Evolutionary conservation across 2,329 filamentous ascomycete species (phyloP).

Genomic region (Rosellinia necatrix): DNA sequence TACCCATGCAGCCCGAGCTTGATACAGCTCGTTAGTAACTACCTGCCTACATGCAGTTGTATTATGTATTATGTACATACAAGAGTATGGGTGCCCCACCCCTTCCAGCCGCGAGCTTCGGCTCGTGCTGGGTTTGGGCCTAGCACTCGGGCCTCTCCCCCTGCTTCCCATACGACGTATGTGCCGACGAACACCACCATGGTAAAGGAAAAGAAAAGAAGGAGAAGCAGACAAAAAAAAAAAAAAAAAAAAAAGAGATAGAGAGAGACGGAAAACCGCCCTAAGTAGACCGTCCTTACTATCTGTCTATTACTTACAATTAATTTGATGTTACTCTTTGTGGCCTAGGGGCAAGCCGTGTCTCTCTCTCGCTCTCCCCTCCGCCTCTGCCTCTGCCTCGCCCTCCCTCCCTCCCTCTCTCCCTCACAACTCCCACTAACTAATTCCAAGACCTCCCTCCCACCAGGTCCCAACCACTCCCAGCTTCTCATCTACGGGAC

Average conservation of each 20-base stretch:
- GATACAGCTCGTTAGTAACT: conserved; percentile 8
- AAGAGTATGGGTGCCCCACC: no score
- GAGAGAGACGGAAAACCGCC: not conserved
- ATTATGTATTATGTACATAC: not conserved
- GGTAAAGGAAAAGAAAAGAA: not conserved
- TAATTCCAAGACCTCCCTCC: conserved; percentile 1
- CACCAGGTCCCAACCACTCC: not conserved
- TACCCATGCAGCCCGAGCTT: conserved; percentile 15
- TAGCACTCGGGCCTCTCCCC: conserved; percentile 5
- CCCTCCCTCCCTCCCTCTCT: no score
- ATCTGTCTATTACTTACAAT: not conserved
- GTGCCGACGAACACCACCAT: conserved; percentile 11
- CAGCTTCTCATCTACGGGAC: conserved; percentile 9
- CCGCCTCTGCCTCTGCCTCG: no score
- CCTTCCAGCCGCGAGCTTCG: conserved; percentile 21
- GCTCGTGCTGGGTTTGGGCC: not conserved
- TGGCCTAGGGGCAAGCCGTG: conserved; percentile 9
- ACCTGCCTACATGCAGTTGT: no score
- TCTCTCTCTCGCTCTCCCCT: conserved; percentile 12
- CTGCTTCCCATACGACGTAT: conserved; percentile 16
- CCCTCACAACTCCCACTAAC: conserved; percentile 1
- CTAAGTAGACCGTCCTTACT: not conserved
- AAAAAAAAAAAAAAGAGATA: conserved; percentile 3
- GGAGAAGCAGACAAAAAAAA: not conserved
- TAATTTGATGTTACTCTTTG: conserved; percentile 15